These are phyloP conservation scores for Blastocladiella britannica DNA, from an alignment of 192 early-diverging fungal species.

Conservation along the genomic window DNA sequence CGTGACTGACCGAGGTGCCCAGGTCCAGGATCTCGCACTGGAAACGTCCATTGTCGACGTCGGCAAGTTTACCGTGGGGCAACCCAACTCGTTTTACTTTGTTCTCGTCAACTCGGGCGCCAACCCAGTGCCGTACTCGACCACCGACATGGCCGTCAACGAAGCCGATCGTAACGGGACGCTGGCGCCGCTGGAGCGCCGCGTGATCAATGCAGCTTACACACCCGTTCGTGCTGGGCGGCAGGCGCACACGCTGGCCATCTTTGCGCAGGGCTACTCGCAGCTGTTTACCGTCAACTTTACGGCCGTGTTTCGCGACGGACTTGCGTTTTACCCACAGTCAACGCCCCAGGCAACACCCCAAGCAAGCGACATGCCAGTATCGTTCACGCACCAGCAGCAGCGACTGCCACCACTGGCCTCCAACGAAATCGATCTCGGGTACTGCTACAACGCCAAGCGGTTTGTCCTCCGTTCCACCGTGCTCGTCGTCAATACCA, in stretches of 20 bases:
- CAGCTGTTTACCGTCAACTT: not conserved
- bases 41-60: conserved; percentile 24
- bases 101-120: conserved; percentile 19
- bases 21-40: conserved; percentile 12
- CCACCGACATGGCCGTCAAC: conserved; percentile 3
- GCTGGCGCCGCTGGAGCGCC: conserved; percentile 28
- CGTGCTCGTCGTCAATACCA: conserved; percentile 45
- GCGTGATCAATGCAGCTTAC: conserved; percentile 33
- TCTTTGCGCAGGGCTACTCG: conserved; percentile 12
- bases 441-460: conserved; percentile 50
- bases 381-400: too few species aligned
- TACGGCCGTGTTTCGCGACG: not conserved
- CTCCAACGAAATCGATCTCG: conserved; percentile 49
- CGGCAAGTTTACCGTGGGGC: conserved; percentile 24
- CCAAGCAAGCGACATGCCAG: too few species aligned
- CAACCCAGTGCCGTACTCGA: conserved; percentile 14
- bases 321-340: not conserved
- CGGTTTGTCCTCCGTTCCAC: conserved; percentile 56
- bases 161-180: conserved; percentile 10
- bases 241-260: conserved; percentile 22
- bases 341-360: too few species aligned
- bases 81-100: conserved; percentile 26
- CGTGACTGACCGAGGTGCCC: not conserved
- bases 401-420: conserved; percentile 32
- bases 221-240: conserved; percentile 24